These are phyloP conservation scores for Cutaneotrichosporon dermatis DNA, from an alignment of 1,284 basidiomycete species.

Conservation along the genomic window DNA sequence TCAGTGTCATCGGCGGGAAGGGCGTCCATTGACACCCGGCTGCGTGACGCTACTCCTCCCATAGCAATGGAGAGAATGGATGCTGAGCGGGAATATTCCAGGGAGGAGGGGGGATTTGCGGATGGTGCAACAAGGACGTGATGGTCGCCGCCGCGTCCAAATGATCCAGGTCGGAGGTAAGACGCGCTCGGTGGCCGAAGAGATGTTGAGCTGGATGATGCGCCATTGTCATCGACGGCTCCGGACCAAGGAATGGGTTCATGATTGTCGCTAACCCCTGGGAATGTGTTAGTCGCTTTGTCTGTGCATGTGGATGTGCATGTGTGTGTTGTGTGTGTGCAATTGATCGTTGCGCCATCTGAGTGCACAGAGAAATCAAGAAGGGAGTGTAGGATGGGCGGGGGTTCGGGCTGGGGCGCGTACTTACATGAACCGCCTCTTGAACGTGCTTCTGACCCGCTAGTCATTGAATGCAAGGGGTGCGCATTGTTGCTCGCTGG, in stretches of 20 bases:
- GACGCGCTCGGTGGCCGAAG: background rate
- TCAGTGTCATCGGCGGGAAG: slow-evolving; percentile 11
- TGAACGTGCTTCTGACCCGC: no score
- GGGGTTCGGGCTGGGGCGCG: no score
- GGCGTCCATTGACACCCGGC: slow-evolving; percentile 20
- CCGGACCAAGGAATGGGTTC: slow-evolving; percentile 1
- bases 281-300: no score
- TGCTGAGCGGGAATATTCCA: background rate
- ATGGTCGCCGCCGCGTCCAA: background rate
- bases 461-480: no score
- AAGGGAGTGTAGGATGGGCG: no score
- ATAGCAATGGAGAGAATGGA: background rate
- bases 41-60: slow-evolving; percentile 10
- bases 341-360: no score
- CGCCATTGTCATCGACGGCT: background rate
- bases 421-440: no score
- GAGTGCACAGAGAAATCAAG: no score
- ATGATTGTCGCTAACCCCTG: slow-evolving; percentile 8
- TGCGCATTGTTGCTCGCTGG: no score
- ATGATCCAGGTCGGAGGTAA: background rate
- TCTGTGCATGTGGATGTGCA: background rate
- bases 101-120: background rate
- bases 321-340: background rate
- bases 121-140: background rate
- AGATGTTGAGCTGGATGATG: background rate